Evolutionary conservation across 768 basidiomycete species (phyloP).

Genomic region (Termitomyces heimii): DNA sequence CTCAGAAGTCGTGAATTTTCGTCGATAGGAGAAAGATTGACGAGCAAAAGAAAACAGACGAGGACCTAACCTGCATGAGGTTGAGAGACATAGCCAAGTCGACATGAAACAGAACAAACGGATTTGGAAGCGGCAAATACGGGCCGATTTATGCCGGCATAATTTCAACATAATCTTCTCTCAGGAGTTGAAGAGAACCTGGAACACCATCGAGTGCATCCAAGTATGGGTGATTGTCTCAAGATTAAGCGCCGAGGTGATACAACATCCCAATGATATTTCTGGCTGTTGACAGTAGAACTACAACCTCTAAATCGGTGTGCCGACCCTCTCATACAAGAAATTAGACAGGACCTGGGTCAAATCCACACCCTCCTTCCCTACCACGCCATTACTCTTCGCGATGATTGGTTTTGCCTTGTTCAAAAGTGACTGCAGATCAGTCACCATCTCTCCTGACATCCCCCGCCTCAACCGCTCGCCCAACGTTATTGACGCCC

Average conservation of each 20-base stretch:
- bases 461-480: conserved; percentile 68
- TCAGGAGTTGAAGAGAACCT: too few relatives aligned
- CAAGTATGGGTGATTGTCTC: too few relatives aligned
- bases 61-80: background rate
- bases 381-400: conserved; percentile 48
- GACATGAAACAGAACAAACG: background rate
- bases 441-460: conserved; percentile 75
- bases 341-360: conserved; percentile 57
- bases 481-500: conserved; percentile 49
- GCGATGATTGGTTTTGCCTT: conserved; percentile 60
- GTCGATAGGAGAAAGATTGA: background rate
- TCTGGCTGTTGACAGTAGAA: background rate
- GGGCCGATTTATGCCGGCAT: background rate
- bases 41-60: background rate
- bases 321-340: conserved; percentile 54
- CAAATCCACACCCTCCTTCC: conserved; percentile 46
- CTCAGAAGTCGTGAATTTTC: conserved; percentile 1
- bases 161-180: too few relatives aligned
- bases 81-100: background rate
- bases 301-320: conserved; percentile 8
- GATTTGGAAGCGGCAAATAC: background rate
- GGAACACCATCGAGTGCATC: too few relatives aligned
- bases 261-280: background rate
- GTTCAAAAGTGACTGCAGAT: conserved; percentile 59
- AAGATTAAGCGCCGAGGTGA: background rate